Evolutionary conservation across 768 basidiomycete genomes (phyloP).

Genomic region (Xanthoconium stramineum): DNA sequence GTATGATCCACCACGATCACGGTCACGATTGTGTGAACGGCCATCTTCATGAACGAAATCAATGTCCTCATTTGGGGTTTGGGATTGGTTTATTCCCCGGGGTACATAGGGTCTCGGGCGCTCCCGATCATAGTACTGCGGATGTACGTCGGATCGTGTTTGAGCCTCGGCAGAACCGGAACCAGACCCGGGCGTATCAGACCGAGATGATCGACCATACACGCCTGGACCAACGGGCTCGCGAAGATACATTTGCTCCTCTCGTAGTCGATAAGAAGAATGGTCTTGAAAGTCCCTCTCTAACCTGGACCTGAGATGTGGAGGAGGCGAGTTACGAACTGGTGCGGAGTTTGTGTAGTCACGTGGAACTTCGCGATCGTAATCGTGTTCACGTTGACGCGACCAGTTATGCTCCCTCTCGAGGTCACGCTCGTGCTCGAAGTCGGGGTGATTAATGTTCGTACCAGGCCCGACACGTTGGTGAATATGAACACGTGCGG

Average conservation of each 20-base stretch:
- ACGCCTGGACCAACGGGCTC: slow-evolving; percentile 29
- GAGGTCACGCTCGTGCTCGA: slow-evolving; percentile 40
- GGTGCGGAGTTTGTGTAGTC: slow-evolving; percentile 28
- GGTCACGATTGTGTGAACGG: slow-evolving; percentile 35
- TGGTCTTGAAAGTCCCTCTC: slow-evolving; percentile 32
- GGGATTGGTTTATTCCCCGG: slow-evolving; percentile 45
- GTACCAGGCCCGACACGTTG: slow-evolving; percentile 65
- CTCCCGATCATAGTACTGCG: slow-evolving; percentile 50
- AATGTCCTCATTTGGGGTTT: slow-evolving; percentile 39
- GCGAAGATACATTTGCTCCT: slow-evolving; percentile 29
- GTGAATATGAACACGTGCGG: slow-evolving; percentile 54
- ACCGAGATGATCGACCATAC: slow-evolving; percentile 45
- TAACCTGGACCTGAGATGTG: slow-evolving; percentile 37
- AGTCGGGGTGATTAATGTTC: slow-evolving; percentile 44
- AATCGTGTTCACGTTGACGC: slow-evolving; percentile 42
- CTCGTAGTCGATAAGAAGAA: slow-evolving; percentile 29
- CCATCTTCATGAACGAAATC: slow-evolving; percentile 57
- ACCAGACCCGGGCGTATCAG: slow-evolving; percentile 57
- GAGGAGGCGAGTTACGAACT: slow-evolving; percentile 42
- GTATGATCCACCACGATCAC: slow-evolving; percentile 38
- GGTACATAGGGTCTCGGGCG: slow-evolving; percentile 48
- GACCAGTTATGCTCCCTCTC: slow-evolving; percentile 43
- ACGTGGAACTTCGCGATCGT: slow-evolving; percentile 34
- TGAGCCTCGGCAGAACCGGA: slow-evolving; percentile 48
- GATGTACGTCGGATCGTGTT: slow-evolving; percentile 46